Conservation (phyloP, 257 asterid species). For the Nicotiana tabacum region DNA sequence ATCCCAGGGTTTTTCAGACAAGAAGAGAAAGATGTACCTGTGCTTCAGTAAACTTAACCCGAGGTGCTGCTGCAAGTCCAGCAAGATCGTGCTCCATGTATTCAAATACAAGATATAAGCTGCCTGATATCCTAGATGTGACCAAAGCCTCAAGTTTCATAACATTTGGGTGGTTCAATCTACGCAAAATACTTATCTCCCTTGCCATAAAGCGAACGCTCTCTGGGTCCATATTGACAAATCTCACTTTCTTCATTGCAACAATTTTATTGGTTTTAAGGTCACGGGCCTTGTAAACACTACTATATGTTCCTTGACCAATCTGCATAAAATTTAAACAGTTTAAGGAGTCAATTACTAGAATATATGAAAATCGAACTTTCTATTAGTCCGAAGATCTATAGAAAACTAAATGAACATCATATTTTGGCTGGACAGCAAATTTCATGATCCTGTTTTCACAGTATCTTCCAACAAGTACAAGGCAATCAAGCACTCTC, state of each 20-base stretch:
- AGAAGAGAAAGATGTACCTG: constrained; percentile 42
- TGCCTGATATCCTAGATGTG: constrained; percentile 68
- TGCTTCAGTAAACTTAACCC: constrained; percentile 70
- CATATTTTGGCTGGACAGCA: neutral
- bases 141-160: constrained; percentile 86
- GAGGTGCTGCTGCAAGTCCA: constrained; percentile 68
- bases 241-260: constrained; percentile 90
- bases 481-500: neutral
- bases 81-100: constrained; percentile 98
- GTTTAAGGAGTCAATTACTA: neutral
- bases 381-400: neutral
- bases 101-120: constrained; percentile 83
- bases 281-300: constrained; percentile 93
- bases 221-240: constrained; percentile 87
- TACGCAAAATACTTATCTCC: constrained; percentile 71
- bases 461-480: neutral
- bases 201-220: constrained; percentile 96
- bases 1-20: neutral
- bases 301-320: constrained; percentile 96
- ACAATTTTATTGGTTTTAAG: constrained; percentile 50
- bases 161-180: constrained; percentile 84
- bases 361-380: neutral
- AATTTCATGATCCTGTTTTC: neutral
- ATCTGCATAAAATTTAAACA: constrained; percentile 39
- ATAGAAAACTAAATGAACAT: neutral